Evolutionary conservation across 192 early-diverging fungal species (phyloP), one percentile per base, ranked within the genome.

Genomic region (Cetraspora pellucida): DNA sequence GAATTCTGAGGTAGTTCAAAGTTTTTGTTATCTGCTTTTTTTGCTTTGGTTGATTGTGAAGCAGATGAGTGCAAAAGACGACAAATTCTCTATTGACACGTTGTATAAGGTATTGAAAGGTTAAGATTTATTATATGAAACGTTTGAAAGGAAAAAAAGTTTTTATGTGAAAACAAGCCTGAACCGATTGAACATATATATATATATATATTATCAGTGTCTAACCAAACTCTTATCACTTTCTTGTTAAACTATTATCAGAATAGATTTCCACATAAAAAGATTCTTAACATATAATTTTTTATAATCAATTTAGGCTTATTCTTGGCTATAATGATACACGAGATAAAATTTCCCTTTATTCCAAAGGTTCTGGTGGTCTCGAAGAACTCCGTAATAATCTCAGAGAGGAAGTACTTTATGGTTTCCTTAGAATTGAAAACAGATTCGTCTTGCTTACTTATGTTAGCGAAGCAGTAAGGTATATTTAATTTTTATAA

Each of bases 261-360:
- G 23, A 25, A 37, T 37, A 37, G 37, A 37, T 58, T 58, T 58
- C 23, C 6, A 57, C n/a, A 19, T 23, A 19, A n/a, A 27, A 27
- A 61, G n/a, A 43, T 65, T 31, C 16, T 25, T 28, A 67, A 67
- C 23, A 46, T 31, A 43, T 46, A 13, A 11, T 23, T 67, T 47
- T 46, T 46, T 67, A 17, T 46, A 13, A 37, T 46, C 19, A 74
- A n/a, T 37, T 60, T 74, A 90, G 89, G 89, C 77, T 90, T 19
- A 83, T 90, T 59, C 82, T 90, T 27, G 89, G 89, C 14, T 90
- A 90, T 81, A 82, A 88, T 75, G 87, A 90, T 66, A 85, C 87
- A 19, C 75, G 89, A 46, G 89, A 90, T 74, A 86, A 88, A 72
- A 88, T 90, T 78, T 90, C 89, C 27, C 76, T 90, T 30, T 88